Conservation (phyloP, 2,329 filamentous ascomycete genomes). For the Magnaporthiopsis incrustans region DNA sequence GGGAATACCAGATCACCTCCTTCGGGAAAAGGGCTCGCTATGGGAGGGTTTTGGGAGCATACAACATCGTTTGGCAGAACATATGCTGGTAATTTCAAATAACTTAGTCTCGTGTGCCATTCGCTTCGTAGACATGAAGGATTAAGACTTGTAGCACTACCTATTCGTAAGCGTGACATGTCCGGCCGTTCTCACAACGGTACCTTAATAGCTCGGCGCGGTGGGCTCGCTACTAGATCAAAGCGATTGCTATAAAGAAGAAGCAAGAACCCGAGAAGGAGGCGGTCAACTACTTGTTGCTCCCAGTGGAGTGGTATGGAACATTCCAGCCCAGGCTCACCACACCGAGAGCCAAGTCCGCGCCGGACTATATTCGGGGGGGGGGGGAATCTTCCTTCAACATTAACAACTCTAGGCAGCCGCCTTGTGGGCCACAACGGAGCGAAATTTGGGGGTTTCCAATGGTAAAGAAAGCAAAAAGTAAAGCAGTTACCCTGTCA, state of each 20-base stretch:
- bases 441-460: too few species aligned
- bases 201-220: conserved; percentile 20
- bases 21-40: too few species aligned
- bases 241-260: background rate
- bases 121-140: too few species aligned
- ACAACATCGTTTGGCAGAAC: conserved; percentile 30
- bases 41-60: background rate
- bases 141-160: conserved; percentile 18
- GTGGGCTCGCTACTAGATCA: conserved; percentile 15
- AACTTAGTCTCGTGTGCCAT: background rate
- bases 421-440: too few species aligned
- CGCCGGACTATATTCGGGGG: background rate
- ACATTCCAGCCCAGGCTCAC: background rate
- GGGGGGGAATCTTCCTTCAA: too few species aligned
- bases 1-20: too few species aligned
- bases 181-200: conserved; percentile 26
- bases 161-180: conserved; percentile 28
- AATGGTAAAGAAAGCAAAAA: too few species aligned
- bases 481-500: too few species aligned
- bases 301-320: background rate
- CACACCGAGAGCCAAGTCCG: conserved; percentile 2
- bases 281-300: too few species aligned
- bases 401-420: too few species aligned
- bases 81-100: conserved; percentile 16
- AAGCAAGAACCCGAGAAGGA: too few species aligned